A percentile compares a stretch with the other conserved stretches of the same genome.
Conservation (phyloP, 2,329 filamentous ascomycete genomes). For the Thermothelomyces thermophilus region DNA sequence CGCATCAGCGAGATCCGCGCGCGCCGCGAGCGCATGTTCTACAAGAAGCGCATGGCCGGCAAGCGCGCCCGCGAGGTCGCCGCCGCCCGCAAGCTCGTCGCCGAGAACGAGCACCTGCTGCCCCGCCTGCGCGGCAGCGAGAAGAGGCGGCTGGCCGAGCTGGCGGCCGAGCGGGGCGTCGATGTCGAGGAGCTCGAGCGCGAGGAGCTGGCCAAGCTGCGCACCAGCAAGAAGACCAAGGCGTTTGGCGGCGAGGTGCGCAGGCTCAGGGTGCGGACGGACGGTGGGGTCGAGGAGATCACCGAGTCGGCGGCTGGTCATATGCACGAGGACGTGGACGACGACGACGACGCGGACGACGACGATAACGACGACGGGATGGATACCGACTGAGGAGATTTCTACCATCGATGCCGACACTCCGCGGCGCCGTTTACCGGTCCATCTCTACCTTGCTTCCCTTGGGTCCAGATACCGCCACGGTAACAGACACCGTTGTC, state of each 20-base stretch:
- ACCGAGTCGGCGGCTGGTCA: conserved; percentile 22
- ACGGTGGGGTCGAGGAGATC: conserved; percentile 38
- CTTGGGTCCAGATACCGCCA: neutral
- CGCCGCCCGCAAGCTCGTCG: conserved; percentile 78
- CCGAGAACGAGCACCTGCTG: conserved; percentile 86
- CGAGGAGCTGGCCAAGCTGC: conserved; percentile 27
- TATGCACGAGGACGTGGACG: conserved; percentile 28
- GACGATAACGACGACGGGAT: conserved; percentile 34
- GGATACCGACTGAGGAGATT: conserved; percentile 35
- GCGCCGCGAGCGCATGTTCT: conserved; percentile 83
- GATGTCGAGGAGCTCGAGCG: conserved; percentile 32
- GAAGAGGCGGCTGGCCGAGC: conserved; percentile 54
- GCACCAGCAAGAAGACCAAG: conserved; percentile 26
- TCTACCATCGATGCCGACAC: neutral
- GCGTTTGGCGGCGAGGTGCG: conserved; percentile 37
- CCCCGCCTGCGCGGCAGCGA: conserved; percentile 62
- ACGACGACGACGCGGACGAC: conserved; percentile 34
- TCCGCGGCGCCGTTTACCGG: neutral
- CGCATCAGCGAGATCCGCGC: conserved; percentile 78
- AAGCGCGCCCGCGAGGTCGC: conserved; percentile 78
- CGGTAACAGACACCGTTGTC: neutral
- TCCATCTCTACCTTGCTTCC: neutral
- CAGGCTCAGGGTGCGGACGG: conserved; percentile 33
- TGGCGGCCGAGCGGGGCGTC: conserved; percentile 46
- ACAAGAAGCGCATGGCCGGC: conserved; percentile 87